Conservation (phyloP, 345 rosid genomes). For the Luvunga scandens region DNA sequence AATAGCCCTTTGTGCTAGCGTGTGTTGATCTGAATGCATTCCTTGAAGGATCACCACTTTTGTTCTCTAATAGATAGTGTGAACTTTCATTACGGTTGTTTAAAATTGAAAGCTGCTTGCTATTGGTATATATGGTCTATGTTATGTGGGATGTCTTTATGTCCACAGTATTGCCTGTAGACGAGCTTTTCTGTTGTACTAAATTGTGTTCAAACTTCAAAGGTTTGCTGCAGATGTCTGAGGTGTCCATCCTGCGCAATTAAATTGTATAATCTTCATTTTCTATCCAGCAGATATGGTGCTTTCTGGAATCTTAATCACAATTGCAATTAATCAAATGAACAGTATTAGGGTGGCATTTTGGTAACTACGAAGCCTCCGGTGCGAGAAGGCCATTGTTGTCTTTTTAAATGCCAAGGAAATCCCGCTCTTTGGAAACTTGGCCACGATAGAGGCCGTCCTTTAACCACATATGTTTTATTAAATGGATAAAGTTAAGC, state of each 20-base stretch:
- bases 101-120: neutral
- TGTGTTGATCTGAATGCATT: neutral
- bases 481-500: conserved; percentile 24
- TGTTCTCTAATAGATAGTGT: neutral
- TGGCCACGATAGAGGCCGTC: neutral
- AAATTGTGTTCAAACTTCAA: neutral
- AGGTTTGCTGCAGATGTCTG: neutral
- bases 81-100: neutral
- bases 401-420: neutral
- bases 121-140: neutral
- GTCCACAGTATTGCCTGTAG: neutral
- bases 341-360: neutral
- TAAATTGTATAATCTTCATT: neutral
- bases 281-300: neutral
- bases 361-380: neutral
- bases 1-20: conserved; percentile 24
- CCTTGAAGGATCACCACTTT: neutral
- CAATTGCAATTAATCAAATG: neutral
- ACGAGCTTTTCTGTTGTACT: neutral
- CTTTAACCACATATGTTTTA: conserved; percentile 34
- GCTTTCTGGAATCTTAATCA: neutral
- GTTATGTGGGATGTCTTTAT: neutral
- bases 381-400: neutral
- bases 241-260: neutral
- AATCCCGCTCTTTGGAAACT: neutral